A percentile compares a stretch with the other conserved stretches of the same genome.
These are phyloP conservation scores for Smallanthus sonchifolius DNA, from an alignment of 129 eudicot genomes.

Conservation along the genomic window DNA sequence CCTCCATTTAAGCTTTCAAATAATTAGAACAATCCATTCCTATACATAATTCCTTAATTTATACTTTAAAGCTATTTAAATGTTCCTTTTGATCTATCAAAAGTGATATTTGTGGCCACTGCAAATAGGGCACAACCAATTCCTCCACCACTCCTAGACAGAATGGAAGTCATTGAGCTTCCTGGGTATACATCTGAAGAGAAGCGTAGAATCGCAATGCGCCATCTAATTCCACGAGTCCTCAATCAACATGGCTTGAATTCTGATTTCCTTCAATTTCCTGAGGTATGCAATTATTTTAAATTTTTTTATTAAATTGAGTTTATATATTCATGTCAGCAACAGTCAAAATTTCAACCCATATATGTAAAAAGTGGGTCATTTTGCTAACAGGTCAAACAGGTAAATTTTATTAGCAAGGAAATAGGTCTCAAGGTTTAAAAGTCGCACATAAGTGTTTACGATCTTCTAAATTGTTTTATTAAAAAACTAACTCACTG, in stretches of 20 bases:
- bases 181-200: conserved; percentile 98
- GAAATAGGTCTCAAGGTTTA: not conserved
- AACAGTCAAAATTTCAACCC: not conserved
- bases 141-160: conserved; percentile 86
- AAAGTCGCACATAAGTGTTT: not conserved
- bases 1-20: not conserved
- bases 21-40: not conserved
- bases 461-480: not conserved
- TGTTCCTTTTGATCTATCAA: conserved; percentile 92
- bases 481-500: not conserved
- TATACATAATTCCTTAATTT: conserved; percentile 44
- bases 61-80: conserved; percentile 62
- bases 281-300: conserved; percentile 53
- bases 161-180: conserved; percentile 97
- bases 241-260: conserved; percentile 86
- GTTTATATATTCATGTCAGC: conserved; percentile 1
- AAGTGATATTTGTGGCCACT: conserved; percentile 95
- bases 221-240: conserved; percentile 88
- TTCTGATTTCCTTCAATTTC: conserved; percentile 65
- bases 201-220: conserved; percentile 77
- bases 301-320: not conserved
- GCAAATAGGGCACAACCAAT: conserved; percentile 87
- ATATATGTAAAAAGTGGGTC: not conserved
- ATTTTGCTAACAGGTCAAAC: not conserved
- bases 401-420: not conserved